These are phyloP conservation scores for Colletotrichum liriopes DNA, from an alignment of 2,329 filamentous ascomycete species.

Conservation along the genomic window DNA sequence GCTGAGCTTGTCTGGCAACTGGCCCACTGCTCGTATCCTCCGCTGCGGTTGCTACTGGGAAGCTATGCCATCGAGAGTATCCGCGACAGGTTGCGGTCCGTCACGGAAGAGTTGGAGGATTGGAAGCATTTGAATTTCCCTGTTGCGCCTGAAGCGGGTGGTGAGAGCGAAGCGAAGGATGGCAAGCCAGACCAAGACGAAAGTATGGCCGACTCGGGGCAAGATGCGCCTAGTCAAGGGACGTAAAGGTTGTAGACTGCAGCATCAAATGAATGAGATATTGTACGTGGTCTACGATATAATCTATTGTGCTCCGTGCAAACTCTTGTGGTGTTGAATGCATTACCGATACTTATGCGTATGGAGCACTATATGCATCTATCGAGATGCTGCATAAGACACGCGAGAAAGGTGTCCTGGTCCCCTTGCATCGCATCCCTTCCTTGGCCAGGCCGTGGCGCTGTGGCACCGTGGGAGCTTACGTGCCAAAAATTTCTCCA, in stretches of 20 bases:
- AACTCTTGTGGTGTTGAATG: not conserved
- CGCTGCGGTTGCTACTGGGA: constrained; percentile 87
- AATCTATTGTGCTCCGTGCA: not conserved
- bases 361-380: no score
- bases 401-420: not conserved
- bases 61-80: constrained; percentile 98
- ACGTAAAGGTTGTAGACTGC: not conserved
- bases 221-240: constrained; percentile 20
- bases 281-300: not conserved
- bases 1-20: constrained; percentile 96
- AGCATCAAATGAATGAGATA: not conserved
- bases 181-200: constrained; percentile 34
- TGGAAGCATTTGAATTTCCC: constrained; percentile 90
- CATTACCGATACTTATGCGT: not conserved
- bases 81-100: constrained; percentile 86
- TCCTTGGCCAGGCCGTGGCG: not conserved
- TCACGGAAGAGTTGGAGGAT: constrained; percentile 95
- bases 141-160: constrained; percentile 53
- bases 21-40: constrained; percentile 94
- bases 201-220: constrained; percentile 20
- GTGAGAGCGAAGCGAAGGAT: constrained; percentile 36
- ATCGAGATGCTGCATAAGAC: no score
- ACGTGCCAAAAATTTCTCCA: constrained; percentile 19
- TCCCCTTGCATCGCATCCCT: constrained; percentile 24
- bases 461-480: not conserved